phyloP scores from a whole-genome alignment of 176 grass and related monocot species.

The Cenchrus purpureus region DNA sequence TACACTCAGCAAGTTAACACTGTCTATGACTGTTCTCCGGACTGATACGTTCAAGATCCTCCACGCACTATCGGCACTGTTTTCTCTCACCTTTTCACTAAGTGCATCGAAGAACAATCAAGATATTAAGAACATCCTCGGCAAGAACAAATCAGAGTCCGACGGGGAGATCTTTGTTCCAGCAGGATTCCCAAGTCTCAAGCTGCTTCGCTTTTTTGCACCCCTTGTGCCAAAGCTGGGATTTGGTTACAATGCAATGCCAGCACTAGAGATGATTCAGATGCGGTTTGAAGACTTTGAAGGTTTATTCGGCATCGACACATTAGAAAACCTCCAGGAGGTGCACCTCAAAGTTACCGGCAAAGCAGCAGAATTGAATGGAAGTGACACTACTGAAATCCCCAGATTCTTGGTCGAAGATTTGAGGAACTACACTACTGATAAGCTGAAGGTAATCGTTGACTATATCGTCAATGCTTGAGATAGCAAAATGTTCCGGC shows the following conservation, averaged over 20 bases:
- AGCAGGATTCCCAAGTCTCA: neutral
- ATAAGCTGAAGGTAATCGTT: too few relatives aligned
- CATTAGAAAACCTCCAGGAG: neutral
- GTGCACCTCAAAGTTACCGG: constrained; percentile 8
- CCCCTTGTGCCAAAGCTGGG: constrained; percentile 6
- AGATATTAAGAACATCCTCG: neutral
- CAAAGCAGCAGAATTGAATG: too few relatives aligned
- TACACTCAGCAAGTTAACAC: too few relatives aligned
- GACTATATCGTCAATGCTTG: too few relatives aligned
- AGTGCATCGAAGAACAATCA: neutral
- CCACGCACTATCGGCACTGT: neutral
- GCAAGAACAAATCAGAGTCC: neutral
- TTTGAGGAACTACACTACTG: too few relatives aligned
- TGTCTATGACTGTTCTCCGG: too few relatives aligned
- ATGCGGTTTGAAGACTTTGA: neutral
- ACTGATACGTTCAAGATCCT: neutral
- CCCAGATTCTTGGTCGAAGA: too few relatives aligned
- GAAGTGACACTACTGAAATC: too few relatives aligned
- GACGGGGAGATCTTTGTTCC: constrained; percentile 26
- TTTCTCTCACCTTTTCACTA: constrained; percentile 20
- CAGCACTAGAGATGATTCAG: neutral
- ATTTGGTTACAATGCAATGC: constrained; percentile 13
- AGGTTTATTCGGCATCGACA: neutral
- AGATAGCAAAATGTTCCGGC: too few relatives aligned
- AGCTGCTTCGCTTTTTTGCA: neutral